These are phyloP conservation scores for Thuja plicata DNA, from an alignment of 83 land plant genomes.

Conservation along the genomic window DNA sequence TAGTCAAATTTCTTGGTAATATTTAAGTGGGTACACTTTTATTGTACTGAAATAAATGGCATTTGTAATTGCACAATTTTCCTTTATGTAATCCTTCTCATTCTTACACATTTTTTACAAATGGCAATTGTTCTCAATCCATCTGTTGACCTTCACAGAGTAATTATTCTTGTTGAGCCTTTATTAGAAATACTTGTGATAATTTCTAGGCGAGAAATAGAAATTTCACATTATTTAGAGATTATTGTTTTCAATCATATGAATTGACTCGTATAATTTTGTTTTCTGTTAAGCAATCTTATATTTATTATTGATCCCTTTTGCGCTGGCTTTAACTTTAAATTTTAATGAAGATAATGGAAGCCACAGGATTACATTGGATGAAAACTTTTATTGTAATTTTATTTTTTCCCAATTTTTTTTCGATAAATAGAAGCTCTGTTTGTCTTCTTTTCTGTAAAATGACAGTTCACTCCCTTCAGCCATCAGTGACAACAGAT, in stretches of 20 bases:
- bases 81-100: neutral
- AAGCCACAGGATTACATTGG: neutral
- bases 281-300: neutral
- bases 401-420: neutral
- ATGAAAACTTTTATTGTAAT: neutral
- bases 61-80: neutral
- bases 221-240: neutral
- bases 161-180: neutral
- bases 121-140: neutral
- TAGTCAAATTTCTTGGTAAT: neutral
- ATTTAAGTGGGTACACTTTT: neutral
- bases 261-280: neutral
- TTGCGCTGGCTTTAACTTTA: neutral
- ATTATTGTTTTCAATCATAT: neutral
- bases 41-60: neutral
- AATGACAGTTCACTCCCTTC: conserved; percentile 18
- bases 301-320: neutral
- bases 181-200: neutral
- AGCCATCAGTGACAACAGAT: conserved; percentile 98
- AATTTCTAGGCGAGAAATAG: neutral
- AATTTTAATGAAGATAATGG: neutral
- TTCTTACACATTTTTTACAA: neutral
- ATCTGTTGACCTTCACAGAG: neutral
- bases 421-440: neutral
- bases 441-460: neutral